Base-by-base conservation (phyloP, 1,139 yeast genomes). In the Candida gigantensis region DNA sequence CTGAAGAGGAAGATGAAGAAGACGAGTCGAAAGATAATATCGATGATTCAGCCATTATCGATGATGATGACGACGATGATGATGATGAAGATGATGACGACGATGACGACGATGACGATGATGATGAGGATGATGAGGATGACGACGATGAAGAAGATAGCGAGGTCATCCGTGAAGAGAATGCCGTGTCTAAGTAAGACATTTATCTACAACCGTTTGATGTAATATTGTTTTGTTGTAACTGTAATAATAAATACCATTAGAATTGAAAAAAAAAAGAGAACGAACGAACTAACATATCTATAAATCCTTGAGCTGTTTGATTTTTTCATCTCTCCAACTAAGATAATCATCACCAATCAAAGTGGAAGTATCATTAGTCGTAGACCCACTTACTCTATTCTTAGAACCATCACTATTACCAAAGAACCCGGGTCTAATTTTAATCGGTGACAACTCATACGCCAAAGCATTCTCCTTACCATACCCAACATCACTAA, bases 1-100 rank as follows among this genome's bases (percentile, higher is more conserved):
- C 95, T 1, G 87, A 87, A n/a, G 89, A 79, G 8, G 90, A 81
- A 1, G 89, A 84, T 21, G 89, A 82, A 1, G 87, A 81, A 1
- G 80, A 77, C 3, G 75, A 76, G n/a, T 58, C 57, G 2, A 52
- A 54, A 6, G 50, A 53, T 25, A 50, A 50, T 20, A 49, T 53
- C 13, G 77, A 70, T n/a, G 76, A 70, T 9, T 70, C 71, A 10
- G 61, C 11, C 58, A 59, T 4, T 60, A 57, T 15, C 3, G 66
- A 61, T 15, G 68, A 62, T 10, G 71, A 69, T 9, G 74, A 65
- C 2, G 73, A 66, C 10, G 71, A 65, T 9, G 71, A 68, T 8
- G 77, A 70, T n/a, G 74, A 68, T 14, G 72, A 66, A 12, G 74
- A 68, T 16, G 74, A 70, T 12, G 74, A 67, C 10, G 72, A 65